Base-by-base conservation (phyloP, 495 filamentous ascomycete genomes). In the Xylaria nigripes region DNA sequence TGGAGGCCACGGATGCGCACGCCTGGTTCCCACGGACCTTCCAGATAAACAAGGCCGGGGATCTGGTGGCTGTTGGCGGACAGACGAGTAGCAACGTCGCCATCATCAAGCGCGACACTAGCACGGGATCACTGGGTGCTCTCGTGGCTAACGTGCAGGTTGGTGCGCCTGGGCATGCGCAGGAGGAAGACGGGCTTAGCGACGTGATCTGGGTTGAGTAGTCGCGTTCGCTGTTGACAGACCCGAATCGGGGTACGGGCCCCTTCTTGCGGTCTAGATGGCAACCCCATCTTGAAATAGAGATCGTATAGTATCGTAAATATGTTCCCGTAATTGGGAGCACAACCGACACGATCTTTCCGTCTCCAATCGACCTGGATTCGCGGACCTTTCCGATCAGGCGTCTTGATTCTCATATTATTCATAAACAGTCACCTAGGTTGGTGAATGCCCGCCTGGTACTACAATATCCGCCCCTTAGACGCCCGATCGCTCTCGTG, bases 71-170 rank as follows among this genome's bases (percentile, higher is more conserved):
- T 0, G 75, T 88, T 32, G 84, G 82, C 5, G 74, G 85, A 30
- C 83, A 87, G 70, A 76, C 73, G 3, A 81, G 76, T 51, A 71
- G 76, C 19, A 79, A 76, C 44, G 81, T 88, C 0, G 84, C 75
- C 1, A 77, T 88, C 59, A 68, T 87, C 36, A 62, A 68, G 58
- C 65, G 84, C 10, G 77, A 86, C 63, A 61, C 67, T 0, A 55
- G 64, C 16, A 81, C 76, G 0, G 85, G 85, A 0, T 70, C 72
- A 54, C 62, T 87, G 45, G 81, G 79, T 2, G 71, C 76, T 22
- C 54, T 75, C 32, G 65, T 79, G 0, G 75, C 76, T 0, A 67
- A 65, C 46, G 34, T 71, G 15, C 48, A 66, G 45, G 63, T 77
- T n/a, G 72, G 70, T 5, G 66, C 59, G 13, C 67, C 63, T 38